Evolutionary conservation across 108 stramenopile genomes (phyloP).

Genomic region (Aurantiochytrium sp.): DNA sequence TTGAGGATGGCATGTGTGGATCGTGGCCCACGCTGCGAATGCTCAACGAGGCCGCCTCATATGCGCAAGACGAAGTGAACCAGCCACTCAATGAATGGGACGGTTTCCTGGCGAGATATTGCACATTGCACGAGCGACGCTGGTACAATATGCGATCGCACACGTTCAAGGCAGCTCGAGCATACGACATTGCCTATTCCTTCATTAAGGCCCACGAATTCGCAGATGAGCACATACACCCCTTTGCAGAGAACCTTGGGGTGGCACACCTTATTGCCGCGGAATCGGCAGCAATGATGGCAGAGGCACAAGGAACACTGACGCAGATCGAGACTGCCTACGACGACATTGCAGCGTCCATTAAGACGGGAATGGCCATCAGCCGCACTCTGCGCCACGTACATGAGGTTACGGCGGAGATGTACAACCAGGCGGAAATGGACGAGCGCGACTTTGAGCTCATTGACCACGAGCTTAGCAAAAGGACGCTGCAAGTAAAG

Average conservation of each 20-base stretch:
- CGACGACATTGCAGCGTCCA: neutral
- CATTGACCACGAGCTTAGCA: neutral
- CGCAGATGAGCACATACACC: neutral
- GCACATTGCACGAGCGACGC: neutral
- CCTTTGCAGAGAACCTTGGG: neutral
- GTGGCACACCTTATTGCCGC: neutral
- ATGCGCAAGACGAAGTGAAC: neutral
- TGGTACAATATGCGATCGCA: neutral
- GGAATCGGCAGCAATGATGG: neutral
- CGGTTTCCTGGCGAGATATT: neutral
- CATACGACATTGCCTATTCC: neutral
- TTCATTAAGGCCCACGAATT: neutral
- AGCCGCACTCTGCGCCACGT: neutral
- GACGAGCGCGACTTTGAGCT: constrained; percentile 5
- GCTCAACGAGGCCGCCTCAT: neutral
- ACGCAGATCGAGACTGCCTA: neutral
- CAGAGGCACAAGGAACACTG: neutral
- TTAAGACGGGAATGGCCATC: neutral
- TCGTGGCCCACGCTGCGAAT: neutral
- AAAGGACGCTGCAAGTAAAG: neutral
- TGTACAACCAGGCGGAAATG: neutral
- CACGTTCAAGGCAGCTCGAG: neutral
- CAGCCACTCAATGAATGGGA: neutral
- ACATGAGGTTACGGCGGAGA: neutral
- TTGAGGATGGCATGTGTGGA: neutral